Evolutionary conservation across 345 rosid species (phyloP), one percentile per base, ranked within the genome.

Genomic region (Mallotus nudiflorus): DNA sequence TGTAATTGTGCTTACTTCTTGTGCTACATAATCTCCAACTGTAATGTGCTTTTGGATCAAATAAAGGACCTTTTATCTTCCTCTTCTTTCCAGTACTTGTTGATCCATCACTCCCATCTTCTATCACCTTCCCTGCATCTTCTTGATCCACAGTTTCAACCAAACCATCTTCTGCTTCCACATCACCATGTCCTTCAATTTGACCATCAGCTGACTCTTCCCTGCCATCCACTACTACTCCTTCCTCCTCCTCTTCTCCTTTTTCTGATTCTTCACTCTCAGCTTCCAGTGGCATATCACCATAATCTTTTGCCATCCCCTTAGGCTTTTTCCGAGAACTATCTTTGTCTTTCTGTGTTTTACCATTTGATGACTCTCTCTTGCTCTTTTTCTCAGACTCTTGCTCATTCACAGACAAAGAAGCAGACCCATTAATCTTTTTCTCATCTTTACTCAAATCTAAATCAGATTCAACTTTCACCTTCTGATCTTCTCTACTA

Each of bases 1-100:
- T 91, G 81, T 90, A 94, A 80, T 91, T 91, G 67, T 89, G 88
- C 83, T 91, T 94, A 87, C 96, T 94, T 83, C 89, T 90, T 60
- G 89, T 86, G 83, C 76, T 85, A 68, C 98, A 94, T 70, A 87
- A 59, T 73, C 85, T 91, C 98, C 98, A 94, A 77, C 74, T 84
- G 74, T 87, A 91, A 77, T 69, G 91, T 22, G 86, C 88, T 67
- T 91, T 91, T 0, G 96, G 93, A 85, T 94, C 92, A 67, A 94
- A 94, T 19, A 91, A 82, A 0, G 92, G 95, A 82, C 98, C 97
- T 81, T 85, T 94, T 58, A 75, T 66, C 86, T 89, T 88, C 69
- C 74, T 82, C 87, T 78, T 89, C 76, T 75, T 83, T 86, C 77
- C 88, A 75, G 86, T 84, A 63, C 65, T 67, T 15, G 24, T 4